phyloP scores from a whole-genome alignment of 768 basidiomycete genomes.

The Pilatotrama ljubarskyi region DNA sequence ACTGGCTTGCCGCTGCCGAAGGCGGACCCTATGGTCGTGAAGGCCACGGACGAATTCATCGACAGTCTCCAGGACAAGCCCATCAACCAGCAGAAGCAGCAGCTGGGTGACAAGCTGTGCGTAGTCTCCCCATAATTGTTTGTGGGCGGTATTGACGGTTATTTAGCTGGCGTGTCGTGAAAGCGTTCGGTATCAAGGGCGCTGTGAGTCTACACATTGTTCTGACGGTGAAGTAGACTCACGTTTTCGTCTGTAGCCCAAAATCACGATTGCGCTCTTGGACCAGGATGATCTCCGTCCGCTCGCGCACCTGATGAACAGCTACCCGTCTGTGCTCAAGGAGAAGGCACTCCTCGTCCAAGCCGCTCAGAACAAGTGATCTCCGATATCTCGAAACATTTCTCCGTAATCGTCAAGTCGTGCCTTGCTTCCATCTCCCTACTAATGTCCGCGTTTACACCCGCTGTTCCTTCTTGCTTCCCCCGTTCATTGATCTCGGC shows the following conservation, averaged over 20 bases:
- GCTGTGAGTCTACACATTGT: slow-evolving; percentile 50
- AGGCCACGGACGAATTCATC: slow-evolving; percentile 78
- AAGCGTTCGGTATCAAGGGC: slow-evolving; percentile 79
- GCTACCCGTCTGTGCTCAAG: slow-evolving; percentile 79
- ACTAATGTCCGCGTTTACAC: background rate
- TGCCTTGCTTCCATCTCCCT: background rate
- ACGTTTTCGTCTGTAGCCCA: slow-evolving; percentile 50
- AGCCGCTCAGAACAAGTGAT: slow-evolving; percentile 24
- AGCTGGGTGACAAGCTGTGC: slow-evolving; percentile 28
- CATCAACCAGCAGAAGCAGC: slow-evolving; percentile 42
- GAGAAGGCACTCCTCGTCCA: slow-evolving; percentile 57
- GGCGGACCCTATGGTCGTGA: slow-evolving; percentile 66
- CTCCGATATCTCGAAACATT: background rate
- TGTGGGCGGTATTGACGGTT: background rate
- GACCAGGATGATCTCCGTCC: slow-evolving; percentile 85
- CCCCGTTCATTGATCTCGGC: background rate
- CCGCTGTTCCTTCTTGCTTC: background rate
- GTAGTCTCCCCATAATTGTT: slow-evolving; percentile 14
- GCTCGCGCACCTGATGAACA: slow-evolving; percentile 84
- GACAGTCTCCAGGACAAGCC: slow-evolving; percentile 81
- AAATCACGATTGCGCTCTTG: slow-evolving; percentile 79
- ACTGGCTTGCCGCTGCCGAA: slow-evolving; percentile 61
- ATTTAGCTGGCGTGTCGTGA: slow-evolving; percentile 53
- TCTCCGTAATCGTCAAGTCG: background rate
- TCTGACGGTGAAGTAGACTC: background rate